phyloP scores from a whole-genome alignment of 768 basidiomycete species.

The Cantharellus anzutake region DNA sequence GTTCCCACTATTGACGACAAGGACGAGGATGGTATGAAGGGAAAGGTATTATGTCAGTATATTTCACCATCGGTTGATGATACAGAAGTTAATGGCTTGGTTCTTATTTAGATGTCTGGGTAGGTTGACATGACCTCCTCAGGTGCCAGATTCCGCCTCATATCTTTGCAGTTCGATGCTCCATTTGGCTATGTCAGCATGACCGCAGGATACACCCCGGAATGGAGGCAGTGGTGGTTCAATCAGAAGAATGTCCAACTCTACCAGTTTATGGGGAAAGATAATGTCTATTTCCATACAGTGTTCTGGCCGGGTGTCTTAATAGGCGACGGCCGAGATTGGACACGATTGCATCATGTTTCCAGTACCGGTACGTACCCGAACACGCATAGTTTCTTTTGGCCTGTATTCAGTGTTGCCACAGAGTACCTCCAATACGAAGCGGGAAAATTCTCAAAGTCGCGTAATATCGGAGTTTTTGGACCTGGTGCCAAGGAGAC shows the following conservation, averaged over 20 bases:
- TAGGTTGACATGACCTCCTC: conserved; percentile 23
- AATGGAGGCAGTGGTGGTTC: conserved; percentile 97
- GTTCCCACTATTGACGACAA: conserved; percentile 57
- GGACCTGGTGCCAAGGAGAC: conserved; percentile 89
- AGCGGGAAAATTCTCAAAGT: conserved; percentile 97
- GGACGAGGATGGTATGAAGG: conserved; percentile 68
- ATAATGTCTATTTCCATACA: conserved; percentile 97
- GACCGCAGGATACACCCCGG: conserved; percentile 81
- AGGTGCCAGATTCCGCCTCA: background rate
- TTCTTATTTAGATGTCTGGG: conserved; percentile 64
- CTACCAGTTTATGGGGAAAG: conserved; percentile 99
- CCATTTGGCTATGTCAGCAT: conserved; percentile 95
- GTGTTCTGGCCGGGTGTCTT: conserved; percentile 85
- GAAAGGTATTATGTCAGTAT: conserved; percentile 84
- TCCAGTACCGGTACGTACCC: conserved; percentile 71
- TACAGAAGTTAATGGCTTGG: background rate
- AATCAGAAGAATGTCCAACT: conserved; percentile 74
- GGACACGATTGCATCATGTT: conserved; percentile 88
- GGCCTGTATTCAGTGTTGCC: background rate
- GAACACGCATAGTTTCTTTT: background rate
- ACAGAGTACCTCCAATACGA: conserved; percentile 96
- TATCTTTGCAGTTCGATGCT: conserved; percentile 60
- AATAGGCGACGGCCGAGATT: conserved; percentile 72
- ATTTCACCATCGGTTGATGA: background rate
- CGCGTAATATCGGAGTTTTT: conserved; percentile 89